phyloP scores from a whole-genome alignment of 257 asterid genomes.

The Solanum habrochaites region DNA sequence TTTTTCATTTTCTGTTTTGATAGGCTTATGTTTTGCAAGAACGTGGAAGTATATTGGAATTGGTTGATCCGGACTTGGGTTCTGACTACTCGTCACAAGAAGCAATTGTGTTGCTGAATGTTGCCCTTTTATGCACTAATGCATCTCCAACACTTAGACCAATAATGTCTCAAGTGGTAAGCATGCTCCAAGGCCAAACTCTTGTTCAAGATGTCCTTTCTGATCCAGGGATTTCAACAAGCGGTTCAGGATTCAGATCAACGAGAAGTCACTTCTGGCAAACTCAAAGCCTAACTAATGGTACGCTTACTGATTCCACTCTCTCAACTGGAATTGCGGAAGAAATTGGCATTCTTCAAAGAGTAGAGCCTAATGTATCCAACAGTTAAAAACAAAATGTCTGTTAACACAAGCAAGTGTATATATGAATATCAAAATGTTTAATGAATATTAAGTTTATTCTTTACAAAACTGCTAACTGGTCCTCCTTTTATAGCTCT shows the following conservation, averaged over 20 bases:
- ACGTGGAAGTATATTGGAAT: constrained; percentile 51
- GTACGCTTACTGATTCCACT: constrained; percentile 37
- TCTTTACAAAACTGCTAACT: neutral
- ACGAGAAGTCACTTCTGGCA: constrained; percentile 86
- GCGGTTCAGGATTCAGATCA: constrained; percentile 42
- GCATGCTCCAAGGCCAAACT: constrained; percentile 90
- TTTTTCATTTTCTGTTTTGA: neutral
- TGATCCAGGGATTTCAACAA: constrained; percentile 58
- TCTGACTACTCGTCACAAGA: constrained; percentile 52
- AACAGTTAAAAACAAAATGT: neutral
- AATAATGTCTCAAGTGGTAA: constrained; percentile 76
- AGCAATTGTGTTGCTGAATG: constrained; percentile 52
- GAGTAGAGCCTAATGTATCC: constrained; percentile 3
- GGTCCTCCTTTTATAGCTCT: neutral
- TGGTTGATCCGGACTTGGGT: constrained; percentile 74
- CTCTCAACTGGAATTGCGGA: constrained; percentile 23
- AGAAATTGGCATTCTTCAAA: constrained; percentile 15
- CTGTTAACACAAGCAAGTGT: neutral
- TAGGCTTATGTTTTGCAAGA: constrained; percentile 91
- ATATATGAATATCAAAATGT: neutral
- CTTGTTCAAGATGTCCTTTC: constrained; percentile 66
- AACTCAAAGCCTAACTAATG: constrained; percentile 44
- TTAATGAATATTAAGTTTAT: neutral
- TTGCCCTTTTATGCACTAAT: constrained; percentile 75
- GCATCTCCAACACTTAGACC: constrained; percentile 86